Percentiles rank a stretch among this genome's conserved stretches.
phyloP scores from a whole-genome alignment of 108 stramenopile species.

The Nitzschia palea region DNA sequence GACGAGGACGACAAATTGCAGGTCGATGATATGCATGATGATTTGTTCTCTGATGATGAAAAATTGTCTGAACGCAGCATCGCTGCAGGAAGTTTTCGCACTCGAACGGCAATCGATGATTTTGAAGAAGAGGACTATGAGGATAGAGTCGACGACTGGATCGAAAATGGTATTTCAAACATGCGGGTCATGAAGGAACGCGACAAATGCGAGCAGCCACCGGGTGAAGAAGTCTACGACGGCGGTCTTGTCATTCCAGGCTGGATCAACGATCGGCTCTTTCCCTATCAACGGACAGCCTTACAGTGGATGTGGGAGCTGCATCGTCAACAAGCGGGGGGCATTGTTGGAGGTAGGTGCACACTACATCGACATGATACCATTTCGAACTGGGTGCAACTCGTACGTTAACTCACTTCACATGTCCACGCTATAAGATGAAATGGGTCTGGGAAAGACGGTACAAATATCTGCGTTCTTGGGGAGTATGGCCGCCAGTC shows the following conservation, averaged over 20 bases:
- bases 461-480: constrained; percentile 91
- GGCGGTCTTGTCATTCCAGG: constrained; percentile 80
- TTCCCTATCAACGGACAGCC: constrained; percentile 81
- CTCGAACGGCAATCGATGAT: constrained; percentile 55
- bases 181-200: constrained; percentile 80
- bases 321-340: constrained; percentile 90
- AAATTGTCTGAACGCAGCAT: background rate
- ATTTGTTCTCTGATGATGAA: background rate
- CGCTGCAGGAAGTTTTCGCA: background rate
- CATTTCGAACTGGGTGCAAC: no score
- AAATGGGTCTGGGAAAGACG: constrained; percentile 95
- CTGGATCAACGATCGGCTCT: constrained; percentile 82
- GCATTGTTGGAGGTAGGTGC: constrained; percentile 70
- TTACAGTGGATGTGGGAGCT: constrained; percentile 96
- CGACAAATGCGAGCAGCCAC: constrained; percentile 50
- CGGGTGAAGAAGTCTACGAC: constrained; percentile 58
- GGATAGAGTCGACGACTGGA: constrained; percentile 84
- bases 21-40: background rate
- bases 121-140: constrained; percentile 73
- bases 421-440: no score
- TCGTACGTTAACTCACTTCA: no score
- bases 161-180: constrained; percentile 52
- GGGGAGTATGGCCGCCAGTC: constrained; percentile 79
- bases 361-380: no score
- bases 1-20: constrained; percentile 21